Conservation (phyloP, 306 rosid species). For the Prunus mira region DNA sequence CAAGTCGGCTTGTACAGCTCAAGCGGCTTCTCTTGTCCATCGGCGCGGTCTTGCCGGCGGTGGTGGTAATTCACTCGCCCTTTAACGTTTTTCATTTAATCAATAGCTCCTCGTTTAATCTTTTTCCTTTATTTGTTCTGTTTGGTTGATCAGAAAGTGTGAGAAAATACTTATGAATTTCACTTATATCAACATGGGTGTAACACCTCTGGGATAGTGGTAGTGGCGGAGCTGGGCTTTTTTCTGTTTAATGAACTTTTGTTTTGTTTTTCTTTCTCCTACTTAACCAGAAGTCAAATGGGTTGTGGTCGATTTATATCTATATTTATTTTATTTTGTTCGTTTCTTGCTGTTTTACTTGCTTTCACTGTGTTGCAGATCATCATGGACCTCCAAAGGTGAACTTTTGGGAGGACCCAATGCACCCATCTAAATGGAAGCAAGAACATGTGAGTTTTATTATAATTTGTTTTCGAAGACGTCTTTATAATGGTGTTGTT, state of each 20-base stretch:
- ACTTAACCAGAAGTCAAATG: background rate
- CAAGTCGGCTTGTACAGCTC: conserved; percentile 22
- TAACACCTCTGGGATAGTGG: too few relatives aligned
- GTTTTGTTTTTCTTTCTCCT: too few relatives aligned
- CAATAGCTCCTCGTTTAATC: background rate
- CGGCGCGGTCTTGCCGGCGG: conserved; percentile 48
- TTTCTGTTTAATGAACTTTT: background rate
- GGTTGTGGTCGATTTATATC: background rate
- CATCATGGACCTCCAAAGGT: conserved; percentile 65
- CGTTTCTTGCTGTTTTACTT: background rate
- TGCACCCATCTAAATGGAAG: conserved; percentile 68
- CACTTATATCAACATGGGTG: background rate
- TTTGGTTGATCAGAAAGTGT: conserved; percentile 2
- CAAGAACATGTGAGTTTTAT: conserved; percentile 53
- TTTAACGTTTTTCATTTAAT: background rate
- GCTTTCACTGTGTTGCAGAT: conserved; percentile 37
- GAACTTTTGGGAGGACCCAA: conserved; percentile 64
- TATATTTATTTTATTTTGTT: background rate
- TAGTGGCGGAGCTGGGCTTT: background rate
- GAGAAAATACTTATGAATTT: background rate
- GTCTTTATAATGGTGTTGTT: background rate
- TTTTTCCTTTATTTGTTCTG: background rate
- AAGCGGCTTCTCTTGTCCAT: conserved; percentile 35
- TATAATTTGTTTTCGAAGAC: background rate
- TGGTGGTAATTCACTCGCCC: conserved; percentile 26